Evolutionary conservation across 2,329 filamentous ascomycete genomes (phyloP).

Genomic region (Chaetomium sp.): DNA sequence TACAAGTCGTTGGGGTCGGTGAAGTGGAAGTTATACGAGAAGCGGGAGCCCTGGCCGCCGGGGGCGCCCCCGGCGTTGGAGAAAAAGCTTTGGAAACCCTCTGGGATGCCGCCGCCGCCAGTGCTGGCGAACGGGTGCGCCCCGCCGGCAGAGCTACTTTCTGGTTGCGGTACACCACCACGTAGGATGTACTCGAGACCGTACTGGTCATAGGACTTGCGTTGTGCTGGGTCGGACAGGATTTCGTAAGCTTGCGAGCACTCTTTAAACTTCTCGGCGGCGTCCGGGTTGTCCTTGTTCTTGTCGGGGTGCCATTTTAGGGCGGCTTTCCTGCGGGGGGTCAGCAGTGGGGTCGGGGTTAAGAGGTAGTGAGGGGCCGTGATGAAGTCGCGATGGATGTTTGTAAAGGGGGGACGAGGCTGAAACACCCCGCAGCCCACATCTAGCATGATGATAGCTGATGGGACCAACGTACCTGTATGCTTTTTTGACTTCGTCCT

Average conservation of each 20-base stretch:
- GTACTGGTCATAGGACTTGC: constrained; percentile 90
- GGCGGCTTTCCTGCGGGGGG: constrained; percentile 63
- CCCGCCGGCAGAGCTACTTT: constrained; percentile 39
- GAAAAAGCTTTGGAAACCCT: constrained; percentile 22
- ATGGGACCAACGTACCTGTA: constrained; percentile 58
- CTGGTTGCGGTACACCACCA: constrained; percentile 65
- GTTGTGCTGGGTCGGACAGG: constrained; percentile 88
- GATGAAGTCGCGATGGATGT: neutral
- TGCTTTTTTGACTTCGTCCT: constrained; percentile 96
- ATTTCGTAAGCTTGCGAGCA: constrained; percentile 97
- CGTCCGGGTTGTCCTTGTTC: constrained; percentile 84
- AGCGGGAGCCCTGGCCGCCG: constrained; percentile 40
- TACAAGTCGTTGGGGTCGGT: constrained; percentile 81
- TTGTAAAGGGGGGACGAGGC: no score
- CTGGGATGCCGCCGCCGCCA: constrained; percentile 40
- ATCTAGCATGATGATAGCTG: neutral
- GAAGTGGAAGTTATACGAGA: constrained; percentile 61
- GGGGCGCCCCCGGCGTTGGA: constrained; percentile 29
- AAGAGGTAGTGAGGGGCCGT: neutral
- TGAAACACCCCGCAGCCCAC: no score
- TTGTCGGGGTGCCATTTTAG: constrained; percentile 96
- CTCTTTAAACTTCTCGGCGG: constrained; percentile 95
- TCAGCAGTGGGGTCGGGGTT: constrained; percentile 28
- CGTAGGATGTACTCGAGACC: constrained; percentile 88
- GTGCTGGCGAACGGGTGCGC: constrained; percentile 54